Evolutionary conservation across 2,329 filamentous ascomycete genomes (phyloP).

Genomic region (Diaporthe destruens): DNA sequence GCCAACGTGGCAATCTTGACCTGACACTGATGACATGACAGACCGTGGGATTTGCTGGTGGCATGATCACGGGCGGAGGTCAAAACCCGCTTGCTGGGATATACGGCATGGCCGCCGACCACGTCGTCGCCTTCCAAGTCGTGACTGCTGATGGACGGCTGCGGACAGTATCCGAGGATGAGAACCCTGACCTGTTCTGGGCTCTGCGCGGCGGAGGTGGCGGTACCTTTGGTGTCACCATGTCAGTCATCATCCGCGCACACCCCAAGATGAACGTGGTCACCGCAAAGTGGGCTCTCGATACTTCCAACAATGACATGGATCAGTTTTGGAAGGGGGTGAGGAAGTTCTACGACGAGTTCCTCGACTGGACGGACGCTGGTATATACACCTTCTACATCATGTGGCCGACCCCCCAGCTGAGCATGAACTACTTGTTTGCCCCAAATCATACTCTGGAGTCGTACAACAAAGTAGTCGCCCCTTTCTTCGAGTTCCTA

Average conservation of each 20-base stretch:
- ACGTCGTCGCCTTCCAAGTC: slow-evolving; percentile 62
- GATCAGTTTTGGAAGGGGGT: neutral
- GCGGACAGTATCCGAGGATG: slow-evolving; percentile 54
- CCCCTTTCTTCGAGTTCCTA: slow-evolving; percentile 8
- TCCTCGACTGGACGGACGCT: neutral
- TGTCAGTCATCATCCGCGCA: slow-evolving; percentile 45
- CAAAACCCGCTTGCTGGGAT: slow-evolving; percentile 64
- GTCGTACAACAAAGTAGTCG: neutral
- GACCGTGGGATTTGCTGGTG: slow-evolving; percentile 64
- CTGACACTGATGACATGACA: slow-evolving; percentile 42
- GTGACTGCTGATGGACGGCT: slow-evolving; percentile 59
- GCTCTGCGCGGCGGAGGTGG: slow-evolving; percentile 61
- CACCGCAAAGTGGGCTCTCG: slow-evolving; percentile 5
- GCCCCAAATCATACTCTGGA: neutral
- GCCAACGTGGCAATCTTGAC: too few species aligned
- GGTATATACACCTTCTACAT: slow-evolving; percentile 6
- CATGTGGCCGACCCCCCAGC: slow-evolving; percentile 14
- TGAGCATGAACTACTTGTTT: slow-evolving; percentile 12
- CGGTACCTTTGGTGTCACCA: slow-evolving; percentile 52
- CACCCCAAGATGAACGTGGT: slow-evolving; percentile 40
- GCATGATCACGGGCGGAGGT: slow-evolving; percentile 63
- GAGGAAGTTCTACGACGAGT: slow-evolving; percentile 58
- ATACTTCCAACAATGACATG: slow-evolving; percentile 10
- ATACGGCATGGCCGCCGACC: slow-evolving; percentile 63
- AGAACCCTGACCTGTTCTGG: slow-evolving; percentile 63